These are phyloP conservation scores for Gloeophyllum trabeum DNA, from an alignment of 768 basidiomycete genomes.

Conservation along the genomic window DNA sequence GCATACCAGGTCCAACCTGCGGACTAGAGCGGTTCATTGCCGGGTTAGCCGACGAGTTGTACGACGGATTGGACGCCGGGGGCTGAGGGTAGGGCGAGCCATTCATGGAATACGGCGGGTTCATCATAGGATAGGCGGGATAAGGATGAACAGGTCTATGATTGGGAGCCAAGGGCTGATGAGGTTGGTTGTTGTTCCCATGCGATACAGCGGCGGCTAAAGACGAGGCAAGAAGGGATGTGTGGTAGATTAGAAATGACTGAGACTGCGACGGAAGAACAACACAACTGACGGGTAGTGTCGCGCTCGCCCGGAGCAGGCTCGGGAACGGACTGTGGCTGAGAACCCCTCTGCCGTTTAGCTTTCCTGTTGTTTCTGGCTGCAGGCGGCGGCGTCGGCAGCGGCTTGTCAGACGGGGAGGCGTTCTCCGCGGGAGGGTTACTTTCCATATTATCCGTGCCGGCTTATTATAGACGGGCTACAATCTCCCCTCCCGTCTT, in stretches of 20 bases:
- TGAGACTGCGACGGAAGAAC: neutral
- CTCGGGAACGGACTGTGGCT: slow-evolving; percentile 9
- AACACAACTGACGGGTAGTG: neutral
- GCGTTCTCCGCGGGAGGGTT: neutral
- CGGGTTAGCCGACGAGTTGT: slow-evolving; percentile 6
- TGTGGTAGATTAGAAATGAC: slow-evolving; percentile 2
- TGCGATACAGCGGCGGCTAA: slow-evolving; percentile 16
- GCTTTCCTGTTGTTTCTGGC: neutral
- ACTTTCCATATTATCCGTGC: neutral
- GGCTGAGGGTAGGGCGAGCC: slow-evolving; percentile 37
- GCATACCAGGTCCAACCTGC: slow-evolving; percentile 23
- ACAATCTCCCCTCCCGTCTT: slow-evolving; percentile 7
- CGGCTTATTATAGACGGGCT: neutral
- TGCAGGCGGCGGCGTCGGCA: slow-evolving; percentile 3
- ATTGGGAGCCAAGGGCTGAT: slow-evolving; percentile 25
- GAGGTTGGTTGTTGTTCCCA: slow-evolving; percentile 10
- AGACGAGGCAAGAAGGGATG: slow-evolving; percentile 5
- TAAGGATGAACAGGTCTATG: slow-evolving; percentile 34
- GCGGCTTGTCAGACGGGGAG: slow-evolving; percentile 12
- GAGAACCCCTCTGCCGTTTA: neutral
- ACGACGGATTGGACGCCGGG: slow-evolving; percentile 11
- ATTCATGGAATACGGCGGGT: slow-evolving; percentile 55
- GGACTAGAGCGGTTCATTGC: slow-evolving; percentile 25
- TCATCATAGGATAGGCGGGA: slow-evolving; percentile 49
- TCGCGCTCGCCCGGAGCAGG: too few species aligned